Evolutionary conservation across 805 yeast species (phyloP), one percentile per base, ranked within the genome.

Genomic region (Metschnikowia reukaufii): DNA sequence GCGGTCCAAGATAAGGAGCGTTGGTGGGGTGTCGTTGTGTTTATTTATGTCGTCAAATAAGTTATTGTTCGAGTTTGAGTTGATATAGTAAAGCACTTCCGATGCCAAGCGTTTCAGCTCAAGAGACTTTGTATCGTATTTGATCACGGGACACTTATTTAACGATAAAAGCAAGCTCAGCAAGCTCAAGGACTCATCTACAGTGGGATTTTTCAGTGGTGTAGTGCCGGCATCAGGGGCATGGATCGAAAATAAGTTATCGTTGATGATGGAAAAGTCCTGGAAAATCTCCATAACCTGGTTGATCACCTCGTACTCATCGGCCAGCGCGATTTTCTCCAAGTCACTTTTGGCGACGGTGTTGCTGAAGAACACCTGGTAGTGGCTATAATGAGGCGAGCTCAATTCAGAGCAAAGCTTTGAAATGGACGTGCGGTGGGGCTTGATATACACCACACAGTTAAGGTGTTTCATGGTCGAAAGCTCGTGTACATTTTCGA

Each of bases 241-340:
- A 74, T 19, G 68, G 56, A 51, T 21, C 21, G 57, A 36, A 61
- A 82, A 87, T 29, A 92, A 67, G 56, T 87, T 86, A 48, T 73
- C 74, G 64, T 88, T 88, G 44, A 92, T 67, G 6, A 88, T 82
- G 51, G 81, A 74, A 62, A 85, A 91, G 65, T 94, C 97, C 56
- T 84, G 87, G 62, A 89, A 94, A 33, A 91, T 62, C 61, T 94
- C 99, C 43, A 85, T 82, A 4, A 94, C 89, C 48, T 79, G 79
- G 4, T 76, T 69, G 8, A 94, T 86, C 8, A 82, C 81, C 62
- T 92, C 98, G 58, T 83, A 74, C 60, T 88, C 94, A 64, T 94
- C 99, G 2, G 88, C 79, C 64, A 89, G 96, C 0, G 99, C 98
- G 39, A 94, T 62, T 42, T 87, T 75, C 62, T 94, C 99, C 55